Evolutionary conservation across 257 asterid genomes (phyloP).

Genomic region (Scutellaria galericulata): DNA sequence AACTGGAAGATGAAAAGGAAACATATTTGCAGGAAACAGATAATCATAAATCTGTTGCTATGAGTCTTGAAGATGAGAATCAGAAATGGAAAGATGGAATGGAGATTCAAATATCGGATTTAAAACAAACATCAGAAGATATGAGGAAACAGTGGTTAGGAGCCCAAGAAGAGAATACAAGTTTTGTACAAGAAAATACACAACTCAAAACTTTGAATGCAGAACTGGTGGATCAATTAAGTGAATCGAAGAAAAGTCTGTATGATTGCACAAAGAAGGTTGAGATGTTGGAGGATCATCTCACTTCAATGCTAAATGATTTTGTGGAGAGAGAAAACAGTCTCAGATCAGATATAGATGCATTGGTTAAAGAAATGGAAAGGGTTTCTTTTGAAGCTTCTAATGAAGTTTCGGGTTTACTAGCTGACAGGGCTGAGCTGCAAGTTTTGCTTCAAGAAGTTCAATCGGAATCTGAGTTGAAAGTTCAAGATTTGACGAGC

Average conservation of each 20-base stretch:
- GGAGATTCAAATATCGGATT: slow-evolving; percentile 44
- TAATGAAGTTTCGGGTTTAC: slow-evolving; percentile 47
- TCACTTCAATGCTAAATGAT: slow-evolving; percentile 45
- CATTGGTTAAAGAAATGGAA: slow-evolving; percentile 57
- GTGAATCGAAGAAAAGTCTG: slow-evolving; percentile 48
- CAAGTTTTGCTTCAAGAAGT: slow-evolving; percentile 54
- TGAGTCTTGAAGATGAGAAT: slow-evolving; percentile 53
- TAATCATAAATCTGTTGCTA: slow-evolving; percentile 38
- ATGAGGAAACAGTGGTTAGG: slow-evolving; percentile 39
- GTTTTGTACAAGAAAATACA: slow-evolving; percentile 39
- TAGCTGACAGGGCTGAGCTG: slow-evolving; percentile 49
- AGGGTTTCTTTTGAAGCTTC: slow-evolving; percentile 45
- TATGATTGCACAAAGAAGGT: slow-evolving; percentile 48
- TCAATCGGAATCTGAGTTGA: slow-evolving; percentile 41
- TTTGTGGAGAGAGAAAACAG: slow-evolving; percentile 53
- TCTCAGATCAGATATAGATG: slow-evolving; percentile 52
- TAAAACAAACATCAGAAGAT: slow-evolving; percentile 32
- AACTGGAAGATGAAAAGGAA: slow-evolving; percentile 51
- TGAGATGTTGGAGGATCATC: slow-evolving; percentile 56
- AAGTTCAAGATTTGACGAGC: slow-evolving; percentile 46
- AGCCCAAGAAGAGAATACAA: slow-evolving; percentile 58
- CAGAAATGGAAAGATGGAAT: slow-evolving; percentile 46
- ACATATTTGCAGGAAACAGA: slow-evolving; percentile 45
- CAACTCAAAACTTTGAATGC: slow-evolving; percentile 44
- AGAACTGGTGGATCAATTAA: slow-evolving; percentile 53